Evolutionary conservation across 2,329 filamentous ascomycete species (phyloP).

Genomic region (Thielaviopsis euricoi): DNA sequence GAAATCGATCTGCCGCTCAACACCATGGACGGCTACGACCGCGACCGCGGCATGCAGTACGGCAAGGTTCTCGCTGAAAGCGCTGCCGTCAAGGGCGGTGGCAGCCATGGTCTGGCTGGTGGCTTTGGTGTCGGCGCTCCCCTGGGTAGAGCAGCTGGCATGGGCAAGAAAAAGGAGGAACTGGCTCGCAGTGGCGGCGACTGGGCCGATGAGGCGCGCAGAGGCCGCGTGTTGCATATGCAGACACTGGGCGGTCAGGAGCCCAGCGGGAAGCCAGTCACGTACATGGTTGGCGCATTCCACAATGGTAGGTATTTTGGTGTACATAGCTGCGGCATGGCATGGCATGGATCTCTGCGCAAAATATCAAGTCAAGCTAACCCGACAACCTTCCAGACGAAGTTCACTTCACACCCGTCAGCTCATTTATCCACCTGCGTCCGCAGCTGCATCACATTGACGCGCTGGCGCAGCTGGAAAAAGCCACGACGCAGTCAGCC

Average conservation of each 20-base stretch:
- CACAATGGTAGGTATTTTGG: conserved; percentile 45
- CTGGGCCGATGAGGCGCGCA: conserved; percentile 51
- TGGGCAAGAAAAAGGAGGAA: conserved; percentile 20
- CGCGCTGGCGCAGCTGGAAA: conserved; percentile 57
- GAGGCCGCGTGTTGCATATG: conserved; percentile 56
- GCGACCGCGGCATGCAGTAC: conserved; percentile 66
- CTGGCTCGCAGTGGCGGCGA: conserved; percentile 29
- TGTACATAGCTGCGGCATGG: neutral
- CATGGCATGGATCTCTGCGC: neutral
- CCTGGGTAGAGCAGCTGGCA: conserved; percentile 18
- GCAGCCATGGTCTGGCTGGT: conserved; percentile 53
- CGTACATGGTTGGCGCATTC: conserved; percentile 91
- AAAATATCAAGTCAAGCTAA: conserved; percentile 16
- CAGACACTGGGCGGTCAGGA: conserved; percentile 80
- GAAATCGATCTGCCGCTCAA: conserved; percentile 84
- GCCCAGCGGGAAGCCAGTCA: conserved; percentile 49
- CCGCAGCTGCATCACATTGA: conserved; percentile 90
- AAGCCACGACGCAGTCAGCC: conserved; percentile 23
- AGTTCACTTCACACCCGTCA: conserved; percentile 70
- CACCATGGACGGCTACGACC: conserved; percentile 60
- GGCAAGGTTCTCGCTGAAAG: conserved; percentile 56
- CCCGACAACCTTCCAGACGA: conserved; percentile 53
- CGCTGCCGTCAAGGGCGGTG: conserved; percentile 40
- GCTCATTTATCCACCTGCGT: conserved; percentile 71
- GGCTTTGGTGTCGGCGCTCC: conserved; percentile 51